Evolutionary conservation across 345 rosid genomes (phyloP).

Genomic region (Mangifera indica): DNA sequence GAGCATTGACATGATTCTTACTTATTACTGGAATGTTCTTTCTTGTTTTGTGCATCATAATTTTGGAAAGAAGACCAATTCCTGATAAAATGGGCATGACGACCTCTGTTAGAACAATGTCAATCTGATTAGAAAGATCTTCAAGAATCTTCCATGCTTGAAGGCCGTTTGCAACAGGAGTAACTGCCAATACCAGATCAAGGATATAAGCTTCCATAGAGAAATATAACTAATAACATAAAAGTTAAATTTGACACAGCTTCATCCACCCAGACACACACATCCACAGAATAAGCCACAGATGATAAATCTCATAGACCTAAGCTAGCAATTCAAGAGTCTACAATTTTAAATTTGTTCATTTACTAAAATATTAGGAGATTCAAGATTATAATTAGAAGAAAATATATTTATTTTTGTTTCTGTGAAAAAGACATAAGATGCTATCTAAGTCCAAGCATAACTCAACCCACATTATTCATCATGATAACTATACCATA

Average conservation of each 20-base stretch:
- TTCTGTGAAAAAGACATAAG: background rate
- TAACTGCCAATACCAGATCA: slow-evolving; percentile 41
- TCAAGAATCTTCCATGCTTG: slow-evolving; percentile 73
- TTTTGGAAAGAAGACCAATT: slow-evolving; percentile 65
- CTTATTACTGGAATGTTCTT: slow-evolving; percentile 77
- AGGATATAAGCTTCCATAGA: slow-evolving; percentile 15
- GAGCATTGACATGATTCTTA: slow-evolving; percentile 24
- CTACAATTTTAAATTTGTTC: background rate
- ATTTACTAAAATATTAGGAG: background rate
- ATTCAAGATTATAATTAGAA: background rate
- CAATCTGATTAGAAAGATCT: slow-evolving; percentile 57
- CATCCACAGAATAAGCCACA: background rate
- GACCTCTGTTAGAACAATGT: slow-evolving; percentile 75
- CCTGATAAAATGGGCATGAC: slow-evolving; percentile 74
- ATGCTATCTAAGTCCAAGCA: background rate
- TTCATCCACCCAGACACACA: background rate
- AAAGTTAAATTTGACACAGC: slow-evolving; percentile 11
- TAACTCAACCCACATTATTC: background rate
- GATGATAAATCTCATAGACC: background rate
- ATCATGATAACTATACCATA: background rate
- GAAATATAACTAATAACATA: background rate
- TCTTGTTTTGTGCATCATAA: slow-evolving; percentile 61
- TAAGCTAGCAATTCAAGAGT: background rate
- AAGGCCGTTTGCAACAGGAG: slow-evolving; percentile 56
- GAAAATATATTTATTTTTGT: background rate